Conservation (phyloP, 2,329 filamentous ascomycete species). For the Paraconiothyrium sp. region DNA sequence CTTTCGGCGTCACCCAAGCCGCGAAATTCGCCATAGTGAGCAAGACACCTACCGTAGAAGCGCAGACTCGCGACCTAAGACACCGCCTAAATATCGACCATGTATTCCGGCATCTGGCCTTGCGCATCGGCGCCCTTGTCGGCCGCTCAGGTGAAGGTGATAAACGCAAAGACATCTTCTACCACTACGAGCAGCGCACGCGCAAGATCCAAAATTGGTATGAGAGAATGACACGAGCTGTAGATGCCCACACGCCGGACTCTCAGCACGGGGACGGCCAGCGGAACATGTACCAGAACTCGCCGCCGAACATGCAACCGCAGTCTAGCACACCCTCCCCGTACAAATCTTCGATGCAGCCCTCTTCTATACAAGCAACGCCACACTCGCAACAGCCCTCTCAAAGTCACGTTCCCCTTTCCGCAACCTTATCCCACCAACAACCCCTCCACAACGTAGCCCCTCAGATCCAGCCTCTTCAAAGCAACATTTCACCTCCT, state of each 20-base stretch:
- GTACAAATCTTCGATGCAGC: constrained; percentile 9
- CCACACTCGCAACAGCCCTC: constrained; percentile 1
- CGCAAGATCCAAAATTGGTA: constrained; percentile 44
- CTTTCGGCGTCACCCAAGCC: constrained; percentile 45
- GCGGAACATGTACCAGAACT: constrained; percentile 5
- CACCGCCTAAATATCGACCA: constrained; percentile 39
- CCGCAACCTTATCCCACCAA: constrained; percentile 29
- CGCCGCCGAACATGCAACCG: constrained; percentile 11
- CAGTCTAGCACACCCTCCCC: constrained; percentile 9
- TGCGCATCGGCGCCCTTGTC: constrained; percentile 39
- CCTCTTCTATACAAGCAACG: constrained; percentile 3
- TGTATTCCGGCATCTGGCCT: constrained; percentile 36
- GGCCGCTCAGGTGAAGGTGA: constrained; percentile 31
- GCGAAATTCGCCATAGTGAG: constrained; percentile 43
- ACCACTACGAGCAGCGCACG: constrained; percentile 35
- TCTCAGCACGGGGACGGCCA: neutral
- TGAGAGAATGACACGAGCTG: constrained; percentile 37
- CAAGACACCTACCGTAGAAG: constrained; percentile 33
- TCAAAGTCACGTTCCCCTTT: constrained; percentile 26
- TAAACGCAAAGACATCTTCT: constrained; percentile 40
- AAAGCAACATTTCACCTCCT: constrained; percentile 8
- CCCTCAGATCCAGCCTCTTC: constrained; percentile 1
- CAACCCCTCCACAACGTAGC: constrained; percentile 22
- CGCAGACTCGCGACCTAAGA: constrained; percentile 36
- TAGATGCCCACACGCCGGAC: neutral